These are phyloP conservation scores for Plenodomus tracheiphilus DNA, from an alignment of 2,329 filamentous ascomycete species.

Conservation along the genomic window DNA sequence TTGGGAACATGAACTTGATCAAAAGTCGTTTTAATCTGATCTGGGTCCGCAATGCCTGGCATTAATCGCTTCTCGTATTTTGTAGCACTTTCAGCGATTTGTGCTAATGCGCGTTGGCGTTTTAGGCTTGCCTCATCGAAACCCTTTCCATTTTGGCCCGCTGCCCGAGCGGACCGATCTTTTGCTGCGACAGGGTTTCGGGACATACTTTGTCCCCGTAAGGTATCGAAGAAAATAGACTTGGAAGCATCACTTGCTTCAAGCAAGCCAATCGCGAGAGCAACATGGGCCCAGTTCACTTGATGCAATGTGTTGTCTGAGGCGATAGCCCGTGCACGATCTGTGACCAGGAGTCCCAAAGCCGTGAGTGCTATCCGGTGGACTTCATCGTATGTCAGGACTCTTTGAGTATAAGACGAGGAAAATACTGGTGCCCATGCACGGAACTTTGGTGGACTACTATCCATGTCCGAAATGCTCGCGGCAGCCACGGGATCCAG, in stretches of 20 bases:
- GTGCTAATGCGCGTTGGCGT: conserved; percentile 59
- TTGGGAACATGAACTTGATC: conserved; percentile 79
- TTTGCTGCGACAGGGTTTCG: conserved; percentile 6
- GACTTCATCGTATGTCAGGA: conserved; percentile 63
- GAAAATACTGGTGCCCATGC: conserved; percentile 28
- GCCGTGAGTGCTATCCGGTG: conserved; percentile 62
- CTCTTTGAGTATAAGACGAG: conserved; percentile 46
- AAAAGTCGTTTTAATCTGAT: conserved; percentile 85
- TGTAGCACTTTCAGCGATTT: conserved; percentile 50
- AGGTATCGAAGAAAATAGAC: conserved; percentile 39
- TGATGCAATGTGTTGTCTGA: conserved; percentile 10
- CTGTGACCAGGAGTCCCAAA: conserved; percentile 48
- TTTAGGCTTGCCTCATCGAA: conserved; percentile 20
- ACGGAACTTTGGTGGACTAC: conserved; percentile 17
- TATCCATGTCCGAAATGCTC: conserved; percentile 28
- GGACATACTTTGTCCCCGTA: conserved; percentile 8
- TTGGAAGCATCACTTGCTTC: conserved; percentile 54
- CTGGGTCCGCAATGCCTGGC: conserved; percentile 77
- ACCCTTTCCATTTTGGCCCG: conserved; percentile 11
- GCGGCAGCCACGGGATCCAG: conserved; percentile 43
- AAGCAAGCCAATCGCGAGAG: conserved; percentile 48
- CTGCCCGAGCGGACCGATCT: conserved; percentile 6
- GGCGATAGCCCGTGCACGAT: conserved; percentile 7
- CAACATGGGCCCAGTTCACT: conserved; percentile 48
- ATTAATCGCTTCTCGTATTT: conserved; percentile 82